phyloP scores from a whole-genome alignment of 2,329 filamentous ascomycete genomes.

The Tolypocladium pustulatum region DNA sequence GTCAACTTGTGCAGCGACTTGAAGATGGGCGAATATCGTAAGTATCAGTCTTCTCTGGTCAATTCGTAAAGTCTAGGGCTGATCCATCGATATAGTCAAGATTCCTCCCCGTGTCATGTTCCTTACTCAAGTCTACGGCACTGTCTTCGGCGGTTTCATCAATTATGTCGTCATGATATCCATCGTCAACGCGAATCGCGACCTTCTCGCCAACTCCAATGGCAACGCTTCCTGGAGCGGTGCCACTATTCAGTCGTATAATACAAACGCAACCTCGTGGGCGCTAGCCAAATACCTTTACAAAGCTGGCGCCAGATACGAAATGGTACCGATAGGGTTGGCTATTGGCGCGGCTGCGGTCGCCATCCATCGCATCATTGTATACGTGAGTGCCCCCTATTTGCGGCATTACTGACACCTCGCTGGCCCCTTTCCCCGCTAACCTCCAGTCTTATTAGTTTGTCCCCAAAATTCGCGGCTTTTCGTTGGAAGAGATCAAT shows the following conservation, averaged over 20 bases:
- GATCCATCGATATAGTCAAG: not conserved
- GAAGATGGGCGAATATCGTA: slow-evolving; percentile 49
- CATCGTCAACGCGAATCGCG: slow-evolving; percentile 33
- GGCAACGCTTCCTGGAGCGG: not conserved
- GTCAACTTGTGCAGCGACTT: slow-evolving; percentile 41
- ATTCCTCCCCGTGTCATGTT: not conserved
- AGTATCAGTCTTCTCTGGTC: slow-evolving; percentile 9
- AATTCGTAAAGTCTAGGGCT: not conserved
- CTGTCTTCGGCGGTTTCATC: slow-evolving; percentile 39
- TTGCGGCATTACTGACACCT: not conserved
- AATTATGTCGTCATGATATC: slow-evolving; percentile 47
- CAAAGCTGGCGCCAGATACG: not conserved
- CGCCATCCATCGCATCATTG: not conserved
- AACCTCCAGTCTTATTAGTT: not conserved
- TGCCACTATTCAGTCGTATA: not conserved
- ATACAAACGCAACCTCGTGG: not conserved
- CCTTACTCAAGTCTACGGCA: slow-evolving; percentile 43
- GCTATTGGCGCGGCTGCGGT: not conserved
- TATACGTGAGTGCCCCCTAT: not conserved
- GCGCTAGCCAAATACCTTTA: not conserved
- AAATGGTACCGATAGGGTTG: not conserved
- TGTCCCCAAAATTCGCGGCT: not conserved
- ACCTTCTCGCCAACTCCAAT: slow-evolving; percentile 26
- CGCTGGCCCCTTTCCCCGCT: not conserved
- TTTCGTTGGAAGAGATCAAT: not conserved